Conservation (phyloP, 2,329 filamentous ascomycete genomes). For the Trichoderma asperellum region DNA sequence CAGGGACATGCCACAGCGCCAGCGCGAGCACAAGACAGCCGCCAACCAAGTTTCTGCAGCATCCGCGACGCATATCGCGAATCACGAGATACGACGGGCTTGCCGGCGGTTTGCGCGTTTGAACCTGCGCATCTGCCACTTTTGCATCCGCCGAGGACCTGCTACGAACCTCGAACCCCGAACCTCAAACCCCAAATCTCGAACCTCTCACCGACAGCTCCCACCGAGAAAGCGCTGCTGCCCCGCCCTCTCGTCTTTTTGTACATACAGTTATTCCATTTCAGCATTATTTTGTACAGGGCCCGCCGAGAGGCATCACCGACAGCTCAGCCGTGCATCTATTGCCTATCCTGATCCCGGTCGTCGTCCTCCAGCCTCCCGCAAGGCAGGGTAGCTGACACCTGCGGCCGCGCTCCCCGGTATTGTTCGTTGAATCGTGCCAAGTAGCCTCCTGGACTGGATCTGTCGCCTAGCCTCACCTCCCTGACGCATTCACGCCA, state of each 20-base stretch:
- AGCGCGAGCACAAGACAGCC: slow-evolving; percentile 10
- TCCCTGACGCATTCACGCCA: slow-evolving; percentile 24
- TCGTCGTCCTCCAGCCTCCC: slow-evolving; percentile 1
- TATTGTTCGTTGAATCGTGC: neutral
- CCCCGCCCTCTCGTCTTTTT: neutral
- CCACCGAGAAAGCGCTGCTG: neutral
- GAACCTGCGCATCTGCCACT: slow-evolving; percentile 1
- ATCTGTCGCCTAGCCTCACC: slow-evolving; percentile 11
- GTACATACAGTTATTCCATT: slow-evolving; percentile 15
- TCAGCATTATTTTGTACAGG: slow-evolving; percentile 22
- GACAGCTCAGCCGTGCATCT: slow-evolving; percentile 10
- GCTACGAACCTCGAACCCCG: neutral
- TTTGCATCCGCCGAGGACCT: neutral
- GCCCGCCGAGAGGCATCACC: slow-evolving; percentile 23
- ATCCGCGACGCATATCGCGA: neutral
- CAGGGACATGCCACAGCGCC: slow-evolving; percentile 8
- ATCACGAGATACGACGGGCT: slow-evolving; percentile 1
- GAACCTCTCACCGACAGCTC: neutral
- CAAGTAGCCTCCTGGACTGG: slow-evolving; percentile 22
- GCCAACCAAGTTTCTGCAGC: slow-evolving; percentile 13
- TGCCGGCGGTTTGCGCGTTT: neutral
- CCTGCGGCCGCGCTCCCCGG: slow-evolving; percentile 22
- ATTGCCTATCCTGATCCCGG: slow-evolving; percentile 24
- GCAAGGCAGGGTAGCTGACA: slow-evolving; percentile 26
- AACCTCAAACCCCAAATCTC: neutral